phyloP scores from a whole-genome alignment of 2,329 filamentous ascomycete species.

The Aspergillus versicolor region DNA sequence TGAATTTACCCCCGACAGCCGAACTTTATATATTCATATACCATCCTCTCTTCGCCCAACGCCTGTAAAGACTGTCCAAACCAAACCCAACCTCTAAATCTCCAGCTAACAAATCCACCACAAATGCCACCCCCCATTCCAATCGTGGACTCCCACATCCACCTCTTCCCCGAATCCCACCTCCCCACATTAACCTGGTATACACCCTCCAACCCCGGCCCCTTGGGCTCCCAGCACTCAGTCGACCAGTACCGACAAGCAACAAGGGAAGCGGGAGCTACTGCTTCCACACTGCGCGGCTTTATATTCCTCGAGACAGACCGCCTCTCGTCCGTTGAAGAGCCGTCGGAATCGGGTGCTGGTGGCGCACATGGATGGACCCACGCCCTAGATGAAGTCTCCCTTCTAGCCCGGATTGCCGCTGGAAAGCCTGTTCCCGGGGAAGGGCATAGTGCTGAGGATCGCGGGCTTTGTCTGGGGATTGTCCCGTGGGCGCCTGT shows the following conservation, averaged over 20 bases:
- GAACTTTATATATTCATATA: not conserved
- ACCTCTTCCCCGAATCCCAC: slow-evolving; percentile 75
- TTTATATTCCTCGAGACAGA: slow-evolving; percentile 86
- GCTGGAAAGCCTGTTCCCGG: slow-evolving; percentile 57
- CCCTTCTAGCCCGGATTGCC: slow-evolving; percentile 65
- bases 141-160: slow-evolving; percentile 88
- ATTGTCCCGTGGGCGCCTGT: slow-evolving; percentile 87
- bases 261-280: slow-evolving; percentile 25
- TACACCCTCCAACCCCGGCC: slow-evolving; percentile 55
- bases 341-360: slow-evolving; percentile 27
- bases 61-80: too few relatives aligned
- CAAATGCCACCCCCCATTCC: slow-evolving; percentile 33
- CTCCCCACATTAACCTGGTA: slow-evolving; percentile 69
- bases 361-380: slow-evolving; percentile 55
- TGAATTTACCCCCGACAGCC: slow-evolving; percentile 9
- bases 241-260: slow-evolving; percentile 61
- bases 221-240: slow-evolving; percentile 65
- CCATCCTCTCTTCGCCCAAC: too few relatives aligned
- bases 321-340: slow-evolving; percentile 60
- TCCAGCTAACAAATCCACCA: too few relatives aligned
- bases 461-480: slow-evolving; percentile 61
- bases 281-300: slow-evolving; percentile 54
- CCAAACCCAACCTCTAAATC: not conserved
- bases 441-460: slow-evolving; percentile 57
- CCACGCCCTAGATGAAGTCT: slow-evolving; percentile 69